A percentile compares a stretch with the other conserved stretches of the same genome.
Evolutionary conservation across 257 asterid genomes (phyloP).

Genomic region (Capsicum rhomboideum): DNA sequence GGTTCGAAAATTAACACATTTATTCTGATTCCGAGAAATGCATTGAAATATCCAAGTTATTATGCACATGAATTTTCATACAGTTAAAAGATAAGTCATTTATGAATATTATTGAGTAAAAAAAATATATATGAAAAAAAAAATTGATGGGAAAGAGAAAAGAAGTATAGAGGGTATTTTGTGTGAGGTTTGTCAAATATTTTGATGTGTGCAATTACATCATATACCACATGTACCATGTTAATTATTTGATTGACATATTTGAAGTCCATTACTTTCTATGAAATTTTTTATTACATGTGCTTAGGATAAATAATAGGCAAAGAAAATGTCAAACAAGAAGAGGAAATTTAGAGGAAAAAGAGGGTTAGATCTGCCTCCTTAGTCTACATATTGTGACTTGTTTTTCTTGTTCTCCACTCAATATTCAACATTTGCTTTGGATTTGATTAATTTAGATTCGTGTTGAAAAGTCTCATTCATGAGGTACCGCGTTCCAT

Average conservation of each 20-base stretch:
- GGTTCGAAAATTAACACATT: no score
- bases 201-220: neutral
- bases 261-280: neutral
- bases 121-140: no score
- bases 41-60: no score
- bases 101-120: neutral
- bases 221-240: neutral
- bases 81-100: no score
- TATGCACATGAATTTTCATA: no score
- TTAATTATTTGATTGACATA: neutral
- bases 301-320: neutral
- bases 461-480: neutral
- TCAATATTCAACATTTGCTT: neutral
- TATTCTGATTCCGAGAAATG: no score
- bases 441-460: neutral
- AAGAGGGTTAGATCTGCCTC: neutral
- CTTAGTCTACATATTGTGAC: neutral
- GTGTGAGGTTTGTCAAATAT: neutral
- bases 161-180: neutral
- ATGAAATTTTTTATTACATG: neutral
- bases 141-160: neutral
- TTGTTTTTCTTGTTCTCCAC: neutral
- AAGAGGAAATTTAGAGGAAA: neutral
- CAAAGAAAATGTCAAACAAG: neutral
- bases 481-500: no score